These are phyloP conservation scores for Yarrowia phangngaensis DNA, from an alignment of 805 yeast species.

Conservation along the genomic window DNA sequence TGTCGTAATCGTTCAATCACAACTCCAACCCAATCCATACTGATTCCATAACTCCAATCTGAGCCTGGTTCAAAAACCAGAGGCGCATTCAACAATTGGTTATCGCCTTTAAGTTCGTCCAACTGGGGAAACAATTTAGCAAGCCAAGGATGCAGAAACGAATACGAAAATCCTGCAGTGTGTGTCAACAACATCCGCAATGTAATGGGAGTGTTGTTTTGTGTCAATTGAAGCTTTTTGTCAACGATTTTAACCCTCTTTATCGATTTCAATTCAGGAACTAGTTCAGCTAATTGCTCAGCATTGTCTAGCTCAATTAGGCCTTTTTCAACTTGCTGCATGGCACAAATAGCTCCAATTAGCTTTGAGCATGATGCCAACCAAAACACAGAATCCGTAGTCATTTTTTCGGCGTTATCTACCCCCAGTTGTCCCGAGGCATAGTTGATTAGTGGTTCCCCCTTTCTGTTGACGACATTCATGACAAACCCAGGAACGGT, in stretches of 20 bases:
- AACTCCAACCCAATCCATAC: constrained; percentile 43
- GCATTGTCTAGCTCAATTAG: constrained; percentile 37
- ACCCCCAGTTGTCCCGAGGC: constrained; percentile 29
- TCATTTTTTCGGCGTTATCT: constrained; percentile 26
- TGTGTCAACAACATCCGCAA: constrained; percentile 41
- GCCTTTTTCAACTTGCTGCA: constrained; percentile 41
- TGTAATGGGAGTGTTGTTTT: constrained; percentile 39
- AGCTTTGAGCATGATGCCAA: constrained; percentile 40
- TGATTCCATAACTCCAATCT: constrained; percentile 40
- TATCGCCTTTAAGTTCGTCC: constrained; percentile 30
- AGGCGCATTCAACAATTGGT: constrained; percentile 33
- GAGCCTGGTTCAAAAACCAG: constrained; percentile 43
- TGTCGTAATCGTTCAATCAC: constrained; percentile 36
- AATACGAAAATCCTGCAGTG: constrained; percentile 43
- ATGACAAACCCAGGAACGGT: constrained; percentile 12
- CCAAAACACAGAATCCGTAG: constrained; percentile 37
- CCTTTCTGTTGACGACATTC: constrained; percentile 24
- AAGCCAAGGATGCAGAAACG: constrained; percentile 34
- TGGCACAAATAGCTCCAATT: constrained; percentile 37
- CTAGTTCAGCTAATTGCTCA: constrained; percentile 36
- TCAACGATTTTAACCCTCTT: constrained; percentile 27
- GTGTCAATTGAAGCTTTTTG: constrained; percentile 34
- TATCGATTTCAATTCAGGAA: constrained; percentile 37
- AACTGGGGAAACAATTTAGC: constrained; percentile 28
- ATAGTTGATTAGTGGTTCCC: constrained; percentile 21